Evolutionary conservation across 805 yeast species (phyloP).

Genomic region (Yamadazyma sp.): DNA sequence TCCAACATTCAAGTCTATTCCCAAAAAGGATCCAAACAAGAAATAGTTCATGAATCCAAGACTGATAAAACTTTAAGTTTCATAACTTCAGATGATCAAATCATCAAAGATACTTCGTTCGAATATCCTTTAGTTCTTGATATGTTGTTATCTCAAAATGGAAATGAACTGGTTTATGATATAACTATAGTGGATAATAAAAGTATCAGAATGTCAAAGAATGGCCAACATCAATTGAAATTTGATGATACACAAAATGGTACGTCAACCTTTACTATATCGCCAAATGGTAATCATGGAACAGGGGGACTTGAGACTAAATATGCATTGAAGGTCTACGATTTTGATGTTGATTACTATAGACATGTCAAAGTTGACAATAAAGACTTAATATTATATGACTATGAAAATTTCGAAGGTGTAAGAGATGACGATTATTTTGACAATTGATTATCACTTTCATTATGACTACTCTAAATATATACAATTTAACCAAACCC

Average conservation of each 20-base stretch:
- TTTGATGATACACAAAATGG: slow-evolving; percentile 24
- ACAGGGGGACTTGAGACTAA: slow-evolving; percentile 27
- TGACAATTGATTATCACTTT: no score
- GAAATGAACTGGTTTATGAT: slow-evolving; percentile 1
- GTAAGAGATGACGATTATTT: slow-evolving; percentile 2
- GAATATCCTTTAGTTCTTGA: slow-evolving; percentile 28
- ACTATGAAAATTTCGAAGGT: slow-evolving; percentile 16
- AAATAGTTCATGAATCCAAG: slow-evolving; percentile 21
- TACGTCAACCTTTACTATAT: slow-evolving; percentile 21
- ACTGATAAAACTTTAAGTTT: not conserved
- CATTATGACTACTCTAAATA: not conserved
- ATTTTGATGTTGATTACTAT: slow-evolving; percentile 16
- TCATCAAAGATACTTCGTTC: slow-evolving; percentile 13
- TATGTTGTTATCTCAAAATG: not conserved
- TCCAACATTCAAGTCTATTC: slow-evolving; percentile 38
- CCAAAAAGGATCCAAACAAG: slow-evolving; percentile 40
- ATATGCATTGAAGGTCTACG: slow-evolving; percentile 21
- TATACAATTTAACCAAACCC: slow-evolving; percentile 68
- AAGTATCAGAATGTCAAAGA: not conserved
- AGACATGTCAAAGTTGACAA: slow-evolving; percentile 33
- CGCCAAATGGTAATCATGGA: slow-evolving; percentile 30
- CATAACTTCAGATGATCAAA: not conserved
- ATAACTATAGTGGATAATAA: slow-evolving; percentile 4
- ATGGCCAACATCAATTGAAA: not conserved
- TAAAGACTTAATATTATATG: slow-evolving; percentile 13